Percentiles rank a stretch among this genome's conserved stretches.
Evolutionary conservation across 495 filamentous ascomycete genomes (phyloP).

Genomic region (Penicillium cataractarum): DNA sequence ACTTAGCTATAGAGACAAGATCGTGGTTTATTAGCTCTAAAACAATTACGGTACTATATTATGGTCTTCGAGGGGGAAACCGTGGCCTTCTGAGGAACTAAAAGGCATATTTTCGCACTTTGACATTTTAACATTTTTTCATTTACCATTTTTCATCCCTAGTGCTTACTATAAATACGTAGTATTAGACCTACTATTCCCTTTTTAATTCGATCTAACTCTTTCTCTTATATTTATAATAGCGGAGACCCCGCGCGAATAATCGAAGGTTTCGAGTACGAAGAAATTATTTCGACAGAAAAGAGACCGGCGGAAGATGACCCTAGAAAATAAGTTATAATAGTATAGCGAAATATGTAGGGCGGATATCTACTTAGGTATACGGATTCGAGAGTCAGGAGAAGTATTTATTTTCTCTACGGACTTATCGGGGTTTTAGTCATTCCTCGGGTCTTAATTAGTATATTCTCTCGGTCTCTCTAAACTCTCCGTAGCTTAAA

Average conservation of each 20-base stretch:
- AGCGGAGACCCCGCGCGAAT: too few species aligned
- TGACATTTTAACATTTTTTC: too few species aligned
- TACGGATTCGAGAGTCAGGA: too few species aligned
- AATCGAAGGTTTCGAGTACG: not conserved
- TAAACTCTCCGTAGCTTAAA: too few species aligned
- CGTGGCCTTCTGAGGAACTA: not conserved
- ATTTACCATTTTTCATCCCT: not conserved
- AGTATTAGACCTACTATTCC: too few species aligned
- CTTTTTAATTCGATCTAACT: too few species aligned
- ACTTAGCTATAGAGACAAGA: not conserved
- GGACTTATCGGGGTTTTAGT: not conserved
- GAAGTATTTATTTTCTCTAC: not conserved
- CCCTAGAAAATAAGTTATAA: slow-evolving; percentile 1
- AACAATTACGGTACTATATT: not conserved
- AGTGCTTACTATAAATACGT: too few species aligned
- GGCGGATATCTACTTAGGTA: too few species aligned
- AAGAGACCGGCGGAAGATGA: not conserved
- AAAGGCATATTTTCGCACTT: not conserved
- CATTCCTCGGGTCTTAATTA: not conserved
- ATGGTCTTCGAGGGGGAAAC: not conserved
- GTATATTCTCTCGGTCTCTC: too few species aligned
- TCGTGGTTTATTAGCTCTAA: not conserved
- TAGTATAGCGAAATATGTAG: not conserved
- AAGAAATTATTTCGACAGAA: not conserved
- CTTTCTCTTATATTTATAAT: too few species aligned